Evolutionary conservation across 1,284 basidiomycete species (phyloP).

Genomic region (Ceratobasidium theobromae): DNA sequence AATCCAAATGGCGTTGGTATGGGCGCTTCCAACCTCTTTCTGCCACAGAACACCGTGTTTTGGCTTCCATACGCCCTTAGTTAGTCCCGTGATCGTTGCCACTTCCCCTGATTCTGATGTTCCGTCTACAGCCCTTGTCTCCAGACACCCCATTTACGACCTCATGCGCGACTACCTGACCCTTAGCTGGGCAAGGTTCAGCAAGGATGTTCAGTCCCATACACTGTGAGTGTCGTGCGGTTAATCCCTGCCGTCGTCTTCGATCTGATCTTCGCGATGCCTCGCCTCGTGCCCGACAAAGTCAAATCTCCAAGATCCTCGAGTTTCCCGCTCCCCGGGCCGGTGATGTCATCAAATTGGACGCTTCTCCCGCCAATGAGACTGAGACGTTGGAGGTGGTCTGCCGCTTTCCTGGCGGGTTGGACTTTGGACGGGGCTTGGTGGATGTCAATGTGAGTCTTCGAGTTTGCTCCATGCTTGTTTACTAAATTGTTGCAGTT

Average conservation of each 20-base stretch:
- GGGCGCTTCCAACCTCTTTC: conserved; percentile 80
- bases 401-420: conserved; percentile 78
- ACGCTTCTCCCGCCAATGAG: conserved; percentile 50
- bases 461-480: neutral
- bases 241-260: neutral
- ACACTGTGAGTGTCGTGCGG: conserved; percentile 63
- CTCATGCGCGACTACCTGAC: conserved; percentile 91
- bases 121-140: conserved; percentile 67
- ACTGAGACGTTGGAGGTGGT: conserved; percentile 79
- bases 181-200: conserved; percentile 89
- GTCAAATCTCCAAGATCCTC: conserved; percentile 46
- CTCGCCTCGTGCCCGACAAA: neutral
- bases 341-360: conserved; percentile 79
- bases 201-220: conserved; percentile 86
- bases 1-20: conserved; percentile 77
- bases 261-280: conserved; percentile 11
- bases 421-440: conserved; percentile 79
- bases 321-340: conserved; percentile 77
- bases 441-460: conserved; percentile 68
- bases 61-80: conserved; percentile 92
- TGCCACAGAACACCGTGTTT: conserved; percentile 85
- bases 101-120: conserved; percentile 29
- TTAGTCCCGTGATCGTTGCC: conserved; percentile 48
- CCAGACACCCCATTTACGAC: conserved; percentile 89
- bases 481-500: conserved; percentile 48